Conservation (phyloP, 805 yeast genomes). For the Sugiyamaella boreocaroliniensis region DNA sequence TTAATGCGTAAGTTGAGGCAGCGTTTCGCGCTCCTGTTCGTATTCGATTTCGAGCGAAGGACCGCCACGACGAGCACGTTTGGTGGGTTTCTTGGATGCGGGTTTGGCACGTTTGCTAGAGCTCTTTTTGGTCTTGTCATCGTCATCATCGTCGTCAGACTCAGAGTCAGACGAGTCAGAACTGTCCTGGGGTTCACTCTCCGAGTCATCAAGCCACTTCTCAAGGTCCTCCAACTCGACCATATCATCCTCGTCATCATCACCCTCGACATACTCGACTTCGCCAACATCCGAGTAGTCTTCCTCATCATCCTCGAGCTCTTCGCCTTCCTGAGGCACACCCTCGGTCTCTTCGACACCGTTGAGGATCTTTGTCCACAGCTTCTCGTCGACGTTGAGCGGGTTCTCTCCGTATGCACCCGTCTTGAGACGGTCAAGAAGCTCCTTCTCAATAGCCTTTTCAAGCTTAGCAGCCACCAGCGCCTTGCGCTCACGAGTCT, state of each 20-base stretch:
- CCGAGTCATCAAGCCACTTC: conserved; percentile 60
- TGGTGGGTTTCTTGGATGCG: conserved; percentile 9
- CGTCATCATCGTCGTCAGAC: conserved; percentile 32
- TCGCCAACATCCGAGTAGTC: conserved; percentile 58
- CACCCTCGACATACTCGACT: conserved; percentile 84
- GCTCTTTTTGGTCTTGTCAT: conserved; percentile 33
- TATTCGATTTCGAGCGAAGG: conserved; percentile 25
- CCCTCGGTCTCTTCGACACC: conserved; percentile 64
- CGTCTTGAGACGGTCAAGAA: conserved; percentile 87
- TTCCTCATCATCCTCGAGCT: conserved; percentile 44
- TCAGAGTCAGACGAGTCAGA: conserved; percentile 33
- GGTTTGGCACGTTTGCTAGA: conserved; percentile 2
- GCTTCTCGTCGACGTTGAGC: conserved; percentile 87
- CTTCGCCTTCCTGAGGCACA: conserved; percentile 46
- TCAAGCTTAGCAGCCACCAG: conserved; percentile 94
- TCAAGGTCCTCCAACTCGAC: conserved; percentile 92
- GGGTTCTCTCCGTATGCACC: conserved; percentile 99
- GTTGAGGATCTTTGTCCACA: conserved; percentile 87
- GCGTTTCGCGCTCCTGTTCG: conserved; percentile 18
- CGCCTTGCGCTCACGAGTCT: conserved; percentile 92
- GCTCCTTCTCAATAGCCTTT: conserved; percentile 91
- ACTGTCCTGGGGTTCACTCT: conserved; percentile 25
- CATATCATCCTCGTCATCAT: conserved; percentile 73
- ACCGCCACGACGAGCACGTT: conserved; percentile 12
- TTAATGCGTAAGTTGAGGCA: conserved; percentile 3